Conservation (phyloP, 768 basidiomycete species). For the Kondoa malvinella region DNA sequence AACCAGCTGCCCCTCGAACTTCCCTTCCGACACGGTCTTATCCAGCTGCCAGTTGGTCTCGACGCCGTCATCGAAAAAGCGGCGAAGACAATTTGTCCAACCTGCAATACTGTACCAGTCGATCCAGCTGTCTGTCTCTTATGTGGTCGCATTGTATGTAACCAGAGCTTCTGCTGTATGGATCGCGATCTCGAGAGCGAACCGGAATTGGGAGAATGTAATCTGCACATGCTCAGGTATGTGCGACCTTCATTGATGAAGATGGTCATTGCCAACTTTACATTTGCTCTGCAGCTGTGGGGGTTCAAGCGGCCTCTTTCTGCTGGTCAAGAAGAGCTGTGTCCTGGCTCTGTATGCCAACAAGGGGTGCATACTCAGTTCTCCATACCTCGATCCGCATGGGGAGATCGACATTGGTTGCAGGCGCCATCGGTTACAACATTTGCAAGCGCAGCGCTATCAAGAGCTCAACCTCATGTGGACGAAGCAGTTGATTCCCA, state of each 20-base stretch:
- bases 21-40: conserved; percentile 63
- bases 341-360: conserved; percentile 71
- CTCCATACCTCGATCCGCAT: conserved; percentile 84
- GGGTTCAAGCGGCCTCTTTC: conserved; percentile 72
- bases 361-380: conserved; percentile 70
- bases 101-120: conserved; percentile 59
- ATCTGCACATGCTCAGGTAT: conserved; percentile 83
- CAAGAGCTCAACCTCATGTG: conserved; percentile 82
- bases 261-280: conserved; percentile 1
- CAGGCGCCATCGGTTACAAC: conserved; percentile 43
- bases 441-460: conserved; percentile 63
- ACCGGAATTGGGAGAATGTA: conserved; percentile 66
- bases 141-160: conserved; percentile 71
- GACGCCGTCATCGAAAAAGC: conserved; percentile 66
- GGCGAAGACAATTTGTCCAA: conserved; percentile 52
- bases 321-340: conserved; percentile 80
- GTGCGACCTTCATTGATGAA: conserved; percentile 31
- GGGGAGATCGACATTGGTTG: conserved; percentile 72
- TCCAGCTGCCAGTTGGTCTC: conserved; percentile 59
- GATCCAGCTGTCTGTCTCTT: conserved; percentile 83
- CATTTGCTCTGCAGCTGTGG: conserved; percentile 48
- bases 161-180: conserved; percentile 80
- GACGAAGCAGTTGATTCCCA: conserved; percentile 79
- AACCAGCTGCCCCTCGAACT: conserved; percentile 45
- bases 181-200: conserved; percentile 41